Base-by-base conservation (phyloP, 2,329 filamentous ascomycete genomes). In the Neoscytalidium dimidiatum region DNA sequence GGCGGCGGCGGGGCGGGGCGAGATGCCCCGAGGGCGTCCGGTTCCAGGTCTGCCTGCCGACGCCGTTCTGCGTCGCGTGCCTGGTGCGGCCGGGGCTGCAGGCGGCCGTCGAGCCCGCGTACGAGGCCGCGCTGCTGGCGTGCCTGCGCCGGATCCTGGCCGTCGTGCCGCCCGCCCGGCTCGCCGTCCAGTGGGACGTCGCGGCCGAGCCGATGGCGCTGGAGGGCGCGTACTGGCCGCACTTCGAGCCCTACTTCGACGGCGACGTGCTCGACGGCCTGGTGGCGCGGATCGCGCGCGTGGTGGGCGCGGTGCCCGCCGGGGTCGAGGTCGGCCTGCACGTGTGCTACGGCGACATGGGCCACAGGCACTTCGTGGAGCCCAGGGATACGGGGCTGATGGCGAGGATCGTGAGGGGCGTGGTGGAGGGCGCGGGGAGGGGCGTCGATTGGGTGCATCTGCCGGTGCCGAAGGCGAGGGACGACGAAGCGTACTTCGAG, bases 311-410 rank as follows among this genome's bases (percentile, higher is more conserved):
- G 17, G 71, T 82, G 4, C 69, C 75, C 46, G 23, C 68, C 7
- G 74, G 75, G 65, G 77, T 82, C 1, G 73, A 80, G 51, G 46
- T 83, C 58, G 81, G 80, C 0, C 73, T 80, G 33, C 81, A 83
- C 68, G 72, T 83, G 21, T 84, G 82, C 71, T 83, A 83, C 67
- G 81, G 81, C n/a, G 81, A 83, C 66, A 70, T 79, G 4, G 69
- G 72, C 3, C 80, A 83, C 68, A 69, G 71, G 58, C 81, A 82
- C 69, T 82, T 79, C 66, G 65, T 78, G 21, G 76, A 83, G 64
- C 80, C 81, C 0, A 70, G 71, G 9, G 77, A 80, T 51, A 69
- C 74, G 41, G 68, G 65, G 0, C 21, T 76, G 1, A 35, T 78
- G 29, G 77, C 81, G 4, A 74, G 80, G n/a, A 66, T 82, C 19